phyloP scores from a whole-genome alignment of 169 alveolate species.

The Toxoplasma gondii region DNA sequence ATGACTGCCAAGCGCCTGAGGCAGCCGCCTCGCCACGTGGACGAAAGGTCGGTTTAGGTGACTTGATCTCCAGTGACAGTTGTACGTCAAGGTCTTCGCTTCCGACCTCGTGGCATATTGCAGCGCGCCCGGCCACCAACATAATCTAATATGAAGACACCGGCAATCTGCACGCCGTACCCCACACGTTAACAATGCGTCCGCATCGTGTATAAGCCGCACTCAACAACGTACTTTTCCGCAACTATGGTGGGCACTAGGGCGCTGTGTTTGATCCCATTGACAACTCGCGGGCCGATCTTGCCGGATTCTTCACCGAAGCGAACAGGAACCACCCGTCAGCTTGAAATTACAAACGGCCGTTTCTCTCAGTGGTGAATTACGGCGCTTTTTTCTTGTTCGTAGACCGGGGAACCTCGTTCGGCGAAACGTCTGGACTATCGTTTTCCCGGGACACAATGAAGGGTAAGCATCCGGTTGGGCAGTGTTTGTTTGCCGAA shows the following conservation, averaged over 20 bases:
- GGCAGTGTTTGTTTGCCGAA: background rate
- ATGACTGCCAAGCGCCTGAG: no score
- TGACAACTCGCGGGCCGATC: background rate
- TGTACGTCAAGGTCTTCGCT: no score
- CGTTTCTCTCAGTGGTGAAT: background rate
- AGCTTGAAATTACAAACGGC: background rate
- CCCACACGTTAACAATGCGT: background rate
- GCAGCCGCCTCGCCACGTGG: no score
- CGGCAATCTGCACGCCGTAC: background rate
- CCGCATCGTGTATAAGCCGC: background rate
- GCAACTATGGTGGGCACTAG: background rate
- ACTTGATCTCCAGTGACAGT: no score
- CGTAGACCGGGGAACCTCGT: background rate
- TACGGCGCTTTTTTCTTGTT: background rate
- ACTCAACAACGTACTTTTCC: background rate
- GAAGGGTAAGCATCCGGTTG: background rate
- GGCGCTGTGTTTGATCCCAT: conserved; percentile 3
- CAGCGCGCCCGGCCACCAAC: no score
- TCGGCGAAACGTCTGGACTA: background rate
- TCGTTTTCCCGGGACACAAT: background rate
- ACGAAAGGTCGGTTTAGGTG: no score
- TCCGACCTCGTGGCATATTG: no score
- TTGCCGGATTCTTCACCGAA: background rate
- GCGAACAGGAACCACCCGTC: background rate
- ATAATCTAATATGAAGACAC: background rate